A percentile compares a stretch with the other conserved stretches of the same genome.
Conservation (phyloP, 495 filamentous ascomycete genomes). For the Penicillium pancosmium region DNA sequence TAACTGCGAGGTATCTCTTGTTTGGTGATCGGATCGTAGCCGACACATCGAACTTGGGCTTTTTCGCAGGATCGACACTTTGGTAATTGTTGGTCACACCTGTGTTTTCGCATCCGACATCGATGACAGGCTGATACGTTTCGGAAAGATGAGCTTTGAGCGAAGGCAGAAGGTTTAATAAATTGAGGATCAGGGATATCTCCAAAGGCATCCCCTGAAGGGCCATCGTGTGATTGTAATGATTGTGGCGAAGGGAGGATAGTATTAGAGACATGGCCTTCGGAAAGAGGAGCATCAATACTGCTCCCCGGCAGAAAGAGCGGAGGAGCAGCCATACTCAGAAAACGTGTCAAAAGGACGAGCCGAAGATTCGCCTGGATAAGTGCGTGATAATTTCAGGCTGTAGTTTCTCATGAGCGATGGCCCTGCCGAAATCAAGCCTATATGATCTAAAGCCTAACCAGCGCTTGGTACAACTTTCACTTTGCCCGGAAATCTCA, state of each 20-base stretch:
- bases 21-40: constrained; percentile 94
- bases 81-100: constrained; percentile 87
- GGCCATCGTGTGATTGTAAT: background rate
- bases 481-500: no score
- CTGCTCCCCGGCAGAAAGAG: no score
- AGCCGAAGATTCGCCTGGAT: no score
- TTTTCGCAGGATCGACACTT: constrained; percentile 88
- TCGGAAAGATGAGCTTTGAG: constrained; percentile 63
- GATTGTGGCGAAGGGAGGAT: background rate
- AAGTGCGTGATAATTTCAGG: no score
- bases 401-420: no score
- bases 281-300: no score
- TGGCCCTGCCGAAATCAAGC: no score
- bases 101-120: constrained; percentile 87
- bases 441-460: no score
- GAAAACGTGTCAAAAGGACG: no score
- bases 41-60: constrained; percentile 81
- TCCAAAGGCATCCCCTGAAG: background rate
- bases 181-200: background rate
- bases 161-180: background rate
- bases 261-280: no score
- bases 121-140: constrained; percentile 94
- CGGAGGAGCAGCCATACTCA: no score
- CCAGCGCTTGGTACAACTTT: no score
- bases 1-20: constrained; percentile 90